Evolutionary conservation across 2,329 filamentous ascomycete species (phyloP), one percentile per base, ranked within the genome.

Genomic region (Thielaviopsis musarum): DNA sequence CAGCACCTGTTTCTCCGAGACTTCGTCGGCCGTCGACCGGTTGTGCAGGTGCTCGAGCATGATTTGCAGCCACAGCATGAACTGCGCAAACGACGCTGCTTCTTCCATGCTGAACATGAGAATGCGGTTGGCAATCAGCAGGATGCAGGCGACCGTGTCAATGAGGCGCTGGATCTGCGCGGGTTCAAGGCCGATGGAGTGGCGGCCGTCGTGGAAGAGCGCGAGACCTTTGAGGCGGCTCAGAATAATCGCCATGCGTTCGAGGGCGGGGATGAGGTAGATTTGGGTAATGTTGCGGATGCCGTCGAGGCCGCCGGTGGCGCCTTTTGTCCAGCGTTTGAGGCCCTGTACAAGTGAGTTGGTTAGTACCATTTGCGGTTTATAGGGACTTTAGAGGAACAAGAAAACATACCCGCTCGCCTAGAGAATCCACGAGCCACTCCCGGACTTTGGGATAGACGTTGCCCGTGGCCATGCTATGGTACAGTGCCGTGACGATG

Each of bases 281-380:
- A 95, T 85, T 67, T 95, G 91, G 0, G 90, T 76, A 13, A 97
- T 76, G 57, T 81, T 80, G 56, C 89, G 81, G 10, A 97, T 77
- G 58, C 82, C 85, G 62, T 88, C 83, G 21, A 96, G 84, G 0
- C 90, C 88, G 3, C 82, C 81, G 1, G 81, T 78, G 1, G 94
- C 86, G 5, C 87, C 85, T 67, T 91, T 94, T 63, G 97, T 91
- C 93, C 93, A 98, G 55, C 93, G 79, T 71, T 95, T 96, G 66
- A 95, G 88, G 0, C 90, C 90, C 85, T 93, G 38, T 3, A 28
- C 5, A 10, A 34, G 10, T 10, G 12, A 21, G 19, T 1, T 21
- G 17, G 30, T 49, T 58, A 53, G 62, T 61, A 13, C 34, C n/a
- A n/a, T n/a, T 58, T 22, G 30, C 28, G 59, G 55, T 53, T 15